A percentile compares a stretch with the other conserved stretches of the same genome.
phyloP scores from a whole-genome alignment of 371 early-diverging fungal species.

The Mucor lusitanicus region DNA sequence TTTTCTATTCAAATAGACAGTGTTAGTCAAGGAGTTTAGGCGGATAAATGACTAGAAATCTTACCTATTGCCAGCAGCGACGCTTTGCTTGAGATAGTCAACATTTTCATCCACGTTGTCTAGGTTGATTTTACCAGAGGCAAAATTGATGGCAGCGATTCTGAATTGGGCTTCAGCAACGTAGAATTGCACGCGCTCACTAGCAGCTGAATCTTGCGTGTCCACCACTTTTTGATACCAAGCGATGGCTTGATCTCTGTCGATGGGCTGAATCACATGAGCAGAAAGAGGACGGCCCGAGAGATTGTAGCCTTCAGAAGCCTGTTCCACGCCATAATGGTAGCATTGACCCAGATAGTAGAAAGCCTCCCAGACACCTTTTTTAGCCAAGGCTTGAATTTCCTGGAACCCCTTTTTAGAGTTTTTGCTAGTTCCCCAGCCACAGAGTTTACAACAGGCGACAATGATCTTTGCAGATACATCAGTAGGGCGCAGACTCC shows the following conservation, averaged over 20 bases:
- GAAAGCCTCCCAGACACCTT: conserved; percentile 40
- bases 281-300: neutral
- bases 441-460: conserved; percentile 45
- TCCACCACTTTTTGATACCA: conserved; percentile 65
- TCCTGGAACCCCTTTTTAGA: conserved; percentile 31
- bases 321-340: conserved; percentile 31
- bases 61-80: conserved; percentile 22
- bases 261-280: conserved; percentile 29
- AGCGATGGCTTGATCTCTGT: conserved; percentile 54
- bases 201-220: conserved; percentile 17
- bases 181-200: conserved; percentile 5
- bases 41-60: neutral
- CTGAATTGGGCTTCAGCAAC: conserved; percentile 60
- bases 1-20: conserved; percentile 9
- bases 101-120: conserved; percentile 56
- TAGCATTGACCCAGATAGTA: conserved; percentile 45
- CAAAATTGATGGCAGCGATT: conserved; percentile 36
- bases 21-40: neutral
- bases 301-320: neutral
- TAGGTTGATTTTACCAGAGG: conserved; percentile 23
- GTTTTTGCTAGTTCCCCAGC: conserved; percentile 40
- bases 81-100: conserved; percentile 17
- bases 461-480: conserved; percentile 38
- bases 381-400: conserved; percentile 31
- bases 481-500: conserved; percentile 30